Conservation (phyloP, 202 grass and related monocot species). For the Zoysia matrella region DNA sequence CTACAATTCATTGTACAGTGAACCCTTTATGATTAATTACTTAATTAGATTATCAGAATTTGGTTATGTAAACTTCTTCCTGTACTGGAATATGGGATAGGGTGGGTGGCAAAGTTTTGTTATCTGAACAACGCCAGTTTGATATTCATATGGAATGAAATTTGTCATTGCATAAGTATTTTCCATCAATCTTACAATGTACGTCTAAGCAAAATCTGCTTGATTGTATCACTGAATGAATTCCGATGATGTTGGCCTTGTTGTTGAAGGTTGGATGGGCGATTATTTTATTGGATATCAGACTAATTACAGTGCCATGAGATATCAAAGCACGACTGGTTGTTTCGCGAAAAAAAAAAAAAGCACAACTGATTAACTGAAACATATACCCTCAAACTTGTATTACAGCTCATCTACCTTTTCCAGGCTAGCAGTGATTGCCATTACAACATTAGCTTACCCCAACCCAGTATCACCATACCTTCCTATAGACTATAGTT, state of each 20-base stretch:
- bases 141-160: slow-evolving; percentile 39
- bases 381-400: slow-evolving; percentile 38
- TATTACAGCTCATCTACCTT: slow-evolving; percentile 42
- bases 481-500: slow-evolving; percentile 20
- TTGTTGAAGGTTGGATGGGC: neutral
- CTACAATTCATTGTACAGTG: slow-evolving; percentile 76
- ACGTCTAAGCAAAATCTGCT: neutral
- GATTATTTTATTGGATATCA: neutral
- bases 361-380: slow-evolving; percentile 27
- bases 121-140: slow-evolving; percentile 30
- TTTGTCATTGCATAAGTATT: slow-evolving; percentile 21
- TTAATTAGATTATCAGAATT: slow-evolving; percentile 68
- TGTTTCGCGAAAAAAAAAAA: neutral
- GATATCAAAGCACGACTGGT: too few species aligned
- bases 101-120: slow-evolving; percentile 22
- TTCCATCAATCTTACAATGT: neutral
- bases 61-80: slow-evolving; percentile 42
- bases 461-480: slow-evolving; percentile 7
- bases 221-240: neutral
- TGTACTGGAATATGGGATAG: slow-evolving; percentile 47
- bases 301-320: too few species aligned
- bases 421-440: slow-evolving; percentile 11
- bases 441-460: slow-evolving; percentile 26
- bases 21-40: slow-evolving; percentile 39
- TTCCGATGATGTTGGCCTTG: neutral